Conservation (phyloP, 2,329 filamentous ascomycete genomes). For the Epichloe uncinata region DNA sequence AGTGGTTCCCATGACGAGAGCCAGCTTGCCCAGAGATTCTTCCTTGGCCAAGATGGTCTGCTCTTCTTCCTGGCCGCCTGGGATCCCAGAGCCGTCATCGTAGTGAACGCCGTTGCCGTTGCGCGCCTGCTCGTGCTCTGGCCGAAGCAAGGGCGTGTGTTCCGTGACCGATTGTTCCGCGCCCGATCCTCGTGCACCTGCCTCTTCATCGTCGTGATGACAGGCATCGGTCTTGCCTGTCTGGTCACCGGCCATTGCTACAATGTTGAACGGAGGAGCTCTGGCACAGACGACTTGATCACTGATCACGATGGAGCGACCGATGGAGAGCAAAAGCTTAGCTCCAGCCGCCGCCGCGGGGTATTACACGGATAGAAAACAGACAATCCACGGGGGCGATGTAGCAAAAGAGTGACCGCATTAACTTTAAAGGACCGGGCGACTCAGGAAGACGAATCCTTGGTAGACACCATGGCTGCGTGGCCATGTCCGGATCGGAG, state of each 20-base stretch:
- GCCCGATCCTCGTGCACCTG: neutral
- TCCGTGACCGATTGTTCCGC: conserved; percentile 2
- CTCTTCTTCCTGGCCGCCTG: conserved; percentile 24
- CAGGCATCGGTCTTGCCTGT: neutral
- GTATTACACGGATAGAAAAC: no score
- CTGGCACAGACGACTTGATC: neutral
- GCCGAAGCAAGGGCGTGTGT: conserved; percentile 5
- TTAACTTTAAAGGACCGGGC: no score
- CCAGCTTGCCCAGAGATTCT: conserved; percentile 33
- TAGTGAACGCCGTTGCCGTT: neutral
- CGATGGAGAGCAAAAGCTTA: neutral
- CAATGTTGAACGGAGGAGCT: neutral
- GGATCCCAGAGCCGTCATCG: conserved; percentile 6
- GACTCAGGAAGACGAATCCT: no score
- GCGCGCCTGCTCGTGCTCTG: neutral
- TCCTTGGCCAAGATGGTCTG: conserved; percentile 34
- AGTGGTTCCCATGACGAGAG: conserved; percentile 39
- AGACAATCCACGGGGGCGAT: no score
- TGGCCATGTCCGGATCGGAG: no score
- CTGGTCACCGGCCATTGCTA: neutral
- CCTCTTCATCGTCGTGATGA: neutral
- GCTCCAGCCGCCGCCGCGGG: no score
- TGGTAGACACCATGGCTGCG: no score
- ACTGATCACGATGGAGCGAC: neutral
- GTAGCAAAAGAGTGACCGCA: no score